Base-by-base conservation (phyloP, 306 rosid genomes). In the Vigna angularis region DNA sequence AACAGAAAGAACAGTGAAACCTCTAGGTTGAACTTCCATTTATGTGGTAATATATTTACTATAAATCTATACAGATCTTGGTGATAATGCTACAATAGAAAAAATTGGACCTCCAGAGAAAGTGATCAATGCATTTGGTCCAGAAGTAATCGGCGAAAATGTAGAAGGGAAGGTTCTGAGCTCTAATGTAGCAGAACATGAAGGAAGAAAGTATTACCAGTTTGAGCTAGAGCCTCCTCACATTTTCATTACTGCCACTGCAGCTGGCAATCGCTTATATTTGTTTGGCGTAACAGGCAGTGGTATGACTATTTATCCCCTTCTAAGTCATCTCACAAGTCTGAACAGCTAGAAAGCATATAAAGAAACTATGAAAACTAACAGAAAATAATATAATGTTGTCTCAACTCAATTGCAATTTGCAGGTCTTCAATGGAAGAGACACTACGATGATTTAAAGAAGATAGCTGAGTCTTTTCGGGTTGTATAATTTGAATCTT, bases 381-480 rank as follows among this genome's bases (percentile, higher is more conserved):
- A 57, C 18, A 47, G 58, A 77, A 59, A 16, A 28, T 10, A 76
- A 75, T 24, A 13, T 66, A 55, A 44, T 18, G 64, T 38, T 80
- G 4, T 59, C 42, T 59, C 6, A 0, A 52, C 70, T 52, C 32
- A 61, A 70, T 89, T 87, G 88, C 75, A 95, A 51, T 66, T 89
- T 87, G 88, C 75, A 95, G 98, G 98, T 32, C 98, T 95, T 84
- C 98, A 95, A 74, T 95, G 98, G 98, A 95, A 95, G 89, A 89
- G 96, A 85, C 88, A 92, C 89, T 93, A 85, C 86, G 65, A 67
- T 2, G 96, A 95, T 81, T 82, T 95, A 86, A 92, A 91, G 84
- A 89, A 76, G 87, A 92, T 95, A 74, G 79, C 92, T 0, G 82
- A 87, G 0, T 89, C 98, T 50, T 95, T 95, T 44, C 91, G 93